Evolutionary conservation across 768 basidiomycete genomes (phyloP).

Genomic region (Tylopilus felleus): DNA sequence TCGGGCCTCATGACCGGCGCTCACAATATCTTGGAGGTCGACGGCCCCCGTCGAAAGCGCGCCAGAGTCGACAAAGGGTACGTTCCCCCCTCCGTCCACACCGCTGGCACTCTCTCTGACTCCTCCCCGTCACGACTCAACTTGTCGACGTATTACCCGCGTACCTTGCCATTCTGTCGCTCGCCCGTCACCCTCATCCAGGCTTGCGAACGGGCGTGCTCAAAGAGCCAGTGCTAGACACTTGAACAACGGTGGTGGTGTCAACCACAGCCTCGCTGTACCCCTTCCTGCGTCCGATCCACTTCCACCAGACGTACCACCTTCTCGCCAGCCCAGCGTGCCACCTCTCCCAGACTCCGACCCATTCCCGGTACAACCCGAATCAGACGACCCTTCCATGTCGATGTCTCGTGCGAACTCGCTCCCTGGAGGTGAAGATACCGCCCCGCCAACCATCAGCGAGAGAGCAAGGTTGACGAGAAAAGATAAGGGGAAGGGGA

Average conservation of each 20-base stretch:
- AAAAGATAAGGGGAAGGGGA: constrained; percentile 49
- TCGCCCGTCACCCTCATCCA: constrained; percentile 25
- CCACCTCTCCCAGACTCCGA: constrained; percentile 52
- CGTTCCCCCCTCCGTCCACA: constrained; percentile 34
- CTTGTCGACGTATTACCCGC: constrained; percentile 23
- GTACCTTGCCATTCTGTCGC: constrained; percentile 10
- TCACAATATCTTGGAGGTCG: constrained; percentile 53
- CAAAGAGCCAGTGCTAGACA: constrained; percentile 71
- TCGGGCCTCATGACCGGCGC: constrained; percentile 69
- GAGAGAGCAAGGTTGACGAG: constrained; percentile 30
- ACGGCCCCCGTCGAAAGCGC: constrained; percentile 69
- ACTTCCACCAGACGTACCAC: constrained; percentile 38
- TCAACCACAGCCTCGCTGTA: constrained; percentile 35
- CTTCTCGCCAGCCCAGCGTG: constrained; percentile 35
- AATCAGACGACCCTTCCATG: constrained; percentile 53
- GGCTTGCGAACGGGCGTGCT: constrained; percentile 61
- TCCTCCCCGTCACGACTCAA: constrained; percentile 21
- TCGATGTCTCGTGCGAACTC: constrained; percentile 66
- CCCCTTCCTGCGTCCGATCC: constrained; percentile 31
- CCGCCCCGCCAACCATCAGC: constrained; percentile 10
- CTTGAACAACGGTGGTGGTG: constrained; percentile 42
- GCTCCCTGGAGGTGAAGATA: constrained; percentile 31
- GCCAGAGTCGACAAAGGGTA: constrained; percentile 72
- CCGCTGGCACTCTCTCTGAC: constrained; percentile 22
- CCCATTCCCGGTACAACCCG: constrained; percentile 47